Percentiles rank a stretch among this genome's conserved stretches.
phyloP scores from a whole-genome alignment of 257 asterid species.

The Anisodus acutangulus region DNA sequence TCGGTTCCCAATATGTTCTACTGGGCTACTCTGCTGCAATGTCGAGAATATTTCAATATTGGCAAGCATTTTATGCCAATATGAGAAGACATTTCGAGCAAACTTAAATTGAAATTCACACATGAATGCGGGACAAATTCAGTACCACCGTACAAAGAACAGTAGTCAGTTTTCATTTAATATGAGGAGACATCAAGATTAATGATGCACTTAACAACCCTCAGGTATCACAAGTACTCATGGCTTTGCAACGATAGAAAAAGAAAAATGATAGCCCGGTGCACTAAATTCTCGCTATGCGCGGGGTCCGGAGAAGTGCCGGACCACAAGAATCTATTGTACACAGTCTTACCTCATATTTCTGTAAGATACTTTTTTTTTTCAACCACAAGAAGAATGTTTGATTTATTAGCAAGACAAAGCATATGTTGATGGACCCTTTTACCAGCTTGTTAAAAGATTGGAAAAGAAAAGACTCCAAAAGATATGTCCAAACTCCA shows the following conservation, averaged over 20 bases:
- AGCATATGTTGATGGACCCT: not conserved
- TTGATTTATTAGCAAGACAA: conserved; percentile 23
- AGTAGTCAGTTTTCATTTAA: not conserved
- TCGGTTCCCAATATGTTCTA: conserved; percentile 2
- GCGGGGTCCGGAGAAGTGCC: too few species aligned
- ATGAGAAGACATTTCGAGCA: not conserved
- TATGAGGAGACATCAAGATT: conserved; percentile 11
- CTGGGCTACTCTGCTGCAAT: conserved; percentile 22
- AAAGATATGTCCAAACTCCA: not conserved
- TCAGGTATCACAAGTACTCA: not conserved
- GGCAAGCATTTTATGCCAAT: not conserved
- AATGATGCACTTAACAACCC: not conserved
- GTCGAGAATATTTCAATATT: not conserved
- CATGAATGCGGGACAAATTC: not conserved
- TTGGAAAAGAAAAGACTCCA: not conserved
- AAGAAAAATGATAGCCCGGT: too few species aligned
- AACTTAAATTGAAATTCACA: not conserved
- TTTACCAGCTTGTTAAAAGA: not conserved
- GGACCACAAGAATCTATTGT: too few species aligned
- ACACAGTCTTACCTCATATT: too few species aligned
- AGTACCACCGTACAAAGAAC: conserved; percentile 25
- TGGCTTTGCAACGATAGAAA: not conserved
- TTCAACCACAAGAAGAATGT: not conserved
- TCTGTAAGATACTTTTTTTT: too few species aligned
- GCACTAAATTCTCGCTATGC: too few species aligned